Evolutionary conservation across 805 yeast species (phyloP).

Genomic region (Jamesozyma lodderae): DNA sequence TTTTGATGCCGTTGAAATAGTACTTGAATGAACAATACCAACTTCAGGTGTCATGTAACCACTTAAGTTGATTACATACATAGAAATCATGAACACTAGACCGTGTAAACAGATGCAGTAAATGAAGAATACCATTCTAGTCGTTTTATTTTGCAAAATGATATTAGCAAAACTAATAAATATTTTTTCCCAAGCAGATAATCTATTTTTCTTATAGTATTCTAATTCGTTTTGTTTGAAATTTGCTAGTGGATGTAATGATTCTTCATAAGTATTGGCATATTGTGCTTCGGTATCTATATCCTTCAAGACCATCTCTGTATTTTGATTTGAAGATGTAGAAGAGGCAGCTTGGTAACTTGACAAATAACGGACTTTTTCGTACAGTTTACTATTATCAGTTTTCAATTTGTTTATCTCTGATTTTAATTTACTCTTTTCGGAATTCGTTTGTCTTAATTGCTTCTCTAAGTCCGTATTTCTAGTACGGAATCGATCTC

Average conservation of each 20-base stretch:
- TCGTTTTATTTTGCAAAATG: slow-evolving; percentile 62
- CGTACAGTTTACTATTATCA: slow-evolving; percentile 75
- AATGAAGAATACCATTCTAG: slow-evolving; percentile 61
- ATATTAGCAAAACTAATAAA: slow-evolving; percentile 64
- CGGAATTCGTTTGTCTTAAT: slow-evolving; percentile 45
- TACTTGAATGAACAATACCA: slow-evolving; percentile 21
- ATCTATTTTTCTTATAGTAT: slow-evolving; percentile 51
- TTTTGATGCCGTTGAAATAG: slow-evolving; percentile 3
- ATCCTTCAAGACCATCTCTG: slow-evolving; percentile 12
- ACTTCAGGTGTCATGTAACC: slow-evolving; percentile 39
- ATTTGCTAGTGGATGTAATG: slow-evolving; percentile 73
- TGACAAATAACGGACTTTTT: slow-evolving; percentile 60
- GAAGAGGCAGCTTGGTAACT: slow-evolving; percentile 32
- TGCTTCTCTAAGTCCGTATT: slow-evolving; percentile 81
- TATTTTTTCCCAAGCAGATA: slow-evolving; percentile 73
- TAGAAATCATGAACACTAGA: slow-evolving; percentile 55
- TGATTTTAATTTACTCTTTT: slow-evolving; percentile 51
- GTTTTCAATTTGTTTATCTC: slow-evolving; percentile 55
- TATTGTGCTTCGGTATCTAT: slow-evolving; percentile 52
- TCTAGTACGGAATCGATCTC: slow-evolving; percentile 84
- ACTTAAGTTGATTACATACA: slow-evolving; percentile 42
- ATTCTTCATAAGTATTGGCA: slow-evolving; percentile 60
- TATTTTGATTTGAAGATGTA: slow-evolving; percentile 25
- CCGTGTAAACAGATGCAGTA: slow-evolving; percentile 73
- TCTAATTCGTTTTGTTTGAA: slow-evolving; percentile 72